Base-by-base conservation (phyloP, 2,329 filamentous ascomycete genomes). In the Penicillium sumatraense region DNA sequence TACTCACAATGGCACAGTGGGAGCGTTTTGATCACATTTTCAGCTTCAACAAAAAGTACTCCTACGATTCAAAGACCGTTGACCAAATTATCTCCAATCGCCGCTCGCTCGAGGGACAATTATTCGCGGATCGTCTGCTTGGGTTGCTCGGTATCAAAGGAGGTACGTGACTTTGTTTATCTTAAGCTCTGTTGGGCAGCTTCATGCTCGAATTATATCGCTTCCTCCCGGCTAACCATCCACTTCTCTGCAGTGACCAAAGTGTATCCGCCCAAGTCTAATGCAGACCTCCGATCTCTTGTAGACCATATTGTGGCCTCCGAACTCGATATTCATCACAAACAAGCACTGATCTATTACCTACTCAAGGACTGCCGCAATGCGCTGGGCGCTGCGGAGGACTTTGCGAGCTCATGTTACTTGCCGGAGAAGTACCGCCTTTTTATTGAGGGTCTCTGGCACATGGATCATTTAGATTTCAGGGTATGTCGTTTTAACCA, bases 311-410 rank as follows among this genome's bases (percentile, higher is more conserved):
- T 96, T 60, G 83, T 87, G 70, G 81, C 85, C 23, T 84, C 80
- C 51, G 78, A 78, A 46, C 86, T 88, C 63, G 83, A 88, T 7
- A 81, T 85, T 51, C 89, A 93, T 72, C 88, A 93, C 76, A 93
- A 93, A 72, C 86, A 92, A 62, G 90, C 91, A 16, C 82, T 95
- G 45, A 80, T 96, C 60, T 96, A 90, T 79, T 96, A 96, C 72
- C 79, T 96, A 35, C 82, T 96, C 3, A 87, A 91, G 67, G 90
- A 96, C 71, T 84, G 89, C 68, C 84, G 88, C 65, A 74, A 78
- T 35, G 73, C 75, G 11, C 69, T 77, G 24, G 79, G 82, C 49
- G 79, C 80, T 18, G 79, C 81, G 3, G 74, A 81, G 5, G 79
- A 83, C 31, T 91, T 93, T 63, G 85, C 87, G 14, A 74, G 76